Conservation (phyloP, 345 rosid genomes). For the Orychophragmus violaceus region DNA sequence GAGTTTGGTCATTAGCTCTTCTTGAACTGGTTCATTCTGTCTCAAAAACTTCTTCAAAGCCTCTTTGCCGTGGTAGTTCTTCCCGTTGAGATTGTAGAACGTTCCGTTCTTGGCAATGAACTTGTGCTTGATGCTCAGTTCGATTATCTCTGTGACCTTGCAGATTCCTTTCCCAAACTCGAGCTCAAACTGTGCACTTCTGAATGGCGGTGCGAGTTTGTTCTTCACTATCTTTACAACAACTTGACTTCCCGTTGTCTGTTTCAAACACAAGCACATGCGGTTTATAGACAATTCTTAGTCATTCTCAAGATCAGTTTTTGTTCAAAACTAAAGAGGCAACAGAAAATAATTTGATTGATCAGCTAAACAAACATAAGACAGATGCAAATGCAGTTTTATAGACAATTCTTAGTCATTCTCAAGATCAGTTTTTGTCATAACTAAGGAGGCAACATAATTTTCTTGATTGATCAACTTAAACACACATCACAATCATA, state of each 20-base stretch:
- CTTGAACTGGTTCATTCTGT: constrained; percentile 39
- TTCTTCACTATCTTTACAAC: constrained; percentile 86
- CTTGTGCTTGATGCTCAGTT: constrained; percentile 64
- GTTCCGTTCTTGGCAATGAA: constrained; percentile 50
- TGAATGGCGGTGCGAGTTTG: constrained; percentile 93
- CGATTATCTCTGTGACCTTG: constrained; percentile 62
- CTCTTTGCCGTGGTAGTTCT: constrained; percentile 69
- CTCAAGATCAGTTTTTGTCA: not conserved
- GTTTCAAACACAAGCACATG: not conserved
- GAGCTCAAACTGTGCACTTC: constrained; percentile 78
- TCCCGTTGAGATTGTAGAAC: constrained; percentile 39
- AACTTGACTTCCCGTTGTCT: constrained; percentile 76
- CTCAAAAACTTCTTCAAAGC: constrained; percentile 53
- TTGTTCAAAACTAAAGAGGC: not conserved
- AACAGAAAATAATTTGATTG: not conserved
- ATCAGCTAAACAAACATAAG: not conserved
- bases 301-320: not conserved
- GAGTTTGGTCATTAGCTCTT: constrained; percentile 58
- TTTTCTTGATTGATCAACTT: not conserved
- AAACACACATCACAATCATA: not conserved
- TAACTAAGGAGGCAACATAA: not conserved
- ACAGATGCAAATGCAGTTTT: not conserved
- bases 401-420: not conserved
- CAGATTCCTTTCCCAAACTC: constrained; percentile 95
- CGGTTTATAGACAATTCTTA: not conserved